Base-by-base conservation (phyloP, 2,329 filamentous ascomycete species). In the Aspergillus latus region DNA sequence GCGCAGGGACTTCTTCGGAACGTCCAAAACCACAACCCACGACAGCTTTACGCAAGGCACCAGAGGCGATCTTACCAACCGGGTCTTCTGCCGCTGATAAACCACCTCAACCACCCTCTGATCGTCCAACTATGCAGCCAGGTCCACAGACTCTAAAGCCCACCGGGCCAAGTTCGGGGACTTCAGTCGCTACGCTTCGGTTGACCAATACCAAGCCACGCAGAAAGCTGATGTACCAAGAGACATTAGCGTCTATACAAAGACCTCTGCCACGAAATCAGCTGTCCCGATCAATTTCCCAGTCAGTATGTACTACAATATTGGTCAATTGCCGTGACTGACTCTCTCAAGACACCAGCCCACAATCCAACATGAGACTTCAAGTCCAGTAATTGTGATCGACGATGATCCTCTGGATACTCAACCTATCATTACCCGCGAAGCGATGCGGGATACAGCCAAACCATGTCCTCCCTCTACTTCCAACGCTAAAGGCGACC, bases 221-320 rank as follows among this genome's bases (percentile, higher is more conserved):
- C 11, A 72, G 64, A n/a, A 78, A 78, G 55, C 55, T 79, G 30
- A 74, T 78, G 69, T 78, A 76, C 58, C 67, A 66, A 51, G 73
- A 72, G 21, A 59, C 76, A 32, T 58, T 76, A 21, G 16, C 54
- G 44, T 54, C 61, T 30, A 59, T 64, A 28, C 61, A 56, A 13
- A 47, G 59, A 39, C 47, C 57, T 8, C 26, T 44, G 15, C 13
- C 55, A 44, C 42, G 43, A 52, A 13, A 40, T 13, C 49, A 58
- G 26, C 53, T 54, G 5, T 36, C 54, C 16, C 60, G 46, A 29
- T 36, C 52, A 44, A 32, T 49, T 49, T 52, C 60, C 54, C 63
- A 67, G 70, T 72, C 58, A 72, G 70, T 73, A 70, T 54, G 60
- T 67, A 51, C 59, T 54, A 28, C 29, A 49, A 3, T 11, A n/a